A percentile compares a stretch with the other conserved stretches of the same genome.
Conservation (phyloP, 1,139 yeast species). For the Kodamaea fungicola region DNA sequence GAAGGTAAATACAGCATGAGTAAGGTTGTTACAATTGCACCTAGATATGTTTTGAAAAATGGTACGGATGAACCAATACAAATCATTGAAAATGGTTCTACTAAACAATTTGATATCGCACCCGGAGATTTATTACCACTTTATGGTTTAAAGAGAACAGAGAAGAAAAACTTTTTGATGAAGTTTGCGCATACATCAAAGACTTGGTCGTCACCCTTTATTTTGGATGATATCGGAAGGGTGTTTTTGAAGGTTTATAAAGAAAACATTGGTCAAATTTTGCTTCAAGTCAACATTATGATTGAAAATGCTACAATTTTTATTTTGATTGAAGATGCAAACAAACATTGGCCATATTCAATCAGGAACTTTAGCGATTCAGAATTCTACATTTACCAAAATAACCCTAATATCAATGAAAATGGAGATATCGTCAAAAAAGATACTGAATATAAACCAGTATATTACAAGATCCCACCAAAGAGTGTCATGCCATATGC, state of each 20-base stretch:
- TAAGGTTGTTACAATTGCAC: slow-evolving; percentile 76
- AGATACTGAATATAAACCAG: slow-evolving; percentile 59
- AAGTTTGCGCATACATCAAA: slow-evolving; percentile 58
- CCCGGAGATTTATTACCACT: slow-evolving; percentile 59
- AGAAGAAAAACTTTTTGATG: slow-evolving; percentile 52
- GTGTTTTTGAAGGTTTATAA: slow-evolving; percentile 67
- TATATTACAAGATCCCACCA: slow-evolving; percentile 77
- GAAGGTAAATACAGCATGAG: slow-evolving; percentile 77
- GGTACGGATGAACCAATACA: slow-evolving; percentile 53
- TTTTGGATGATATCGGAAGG: slow-evolving; percentile 80
- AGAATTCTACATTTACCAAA: slow-evolving; percentile 82
- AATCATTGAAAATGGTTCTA: slow-evolving; percentile 68
- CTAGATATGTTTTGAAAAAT: slow-evolving; percentile 76
- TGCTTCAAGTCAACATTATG: slow-evolving; percentile 69
- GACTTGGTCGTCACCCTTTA: slow-evolving; percentile 87
- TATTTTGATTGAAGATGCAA: slow-evolving; percentile 69
- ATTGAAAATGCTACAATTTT: slow-evolving; percentile 81
- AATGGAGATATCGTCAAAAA: slow-evolving; percentile 58
- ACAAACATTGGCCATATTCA: slow-evolving; percentile 87
- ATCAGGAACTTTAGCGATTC: slow-evolving; percentile 83
- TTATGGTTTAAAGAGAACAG: slow-evolving; percentile 52
- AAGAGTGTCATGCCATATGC: slow-evolving; percentile 97
- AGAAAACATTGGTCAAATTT: slow-evolving; percentile 59
- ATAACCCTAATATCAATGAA: slow-evolving; percentile 74
- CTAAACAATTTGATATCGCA: slow-evolving; percentile 40